These are phyloP conservation scores for Simplicillium aogashimaense DNA, from an alignment of 2,329 filamentous ascomycete species.

Conservation along the genomic window DNA sequence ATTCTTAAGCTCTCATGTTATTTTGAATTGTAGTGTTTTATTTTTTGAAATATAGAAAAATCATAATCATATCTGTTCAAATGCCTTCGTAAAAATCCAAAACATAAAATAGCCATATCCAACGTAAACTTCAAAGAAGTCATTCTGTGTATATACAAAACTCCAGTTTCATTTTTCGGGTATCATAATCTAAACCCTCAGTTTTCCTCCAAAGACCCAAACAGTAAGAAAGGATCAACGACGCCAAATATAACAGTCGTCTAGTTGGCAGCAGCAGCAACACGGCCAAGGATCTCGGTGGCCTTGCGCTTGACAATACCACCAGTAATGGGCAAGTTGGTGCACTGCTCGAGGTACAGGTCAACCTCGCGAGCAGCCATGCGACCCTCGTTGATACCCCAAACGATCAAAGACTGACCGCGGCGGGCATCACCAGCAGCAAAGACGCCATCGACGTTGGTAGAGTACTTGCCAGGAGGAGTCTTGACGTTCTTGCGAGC, in stretches of 20 bases:
- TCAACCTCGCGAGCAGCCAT: constrained; percentile 90
- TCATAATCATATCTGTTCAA: too few relatives aligned
- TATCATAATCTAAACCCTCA: too few relatives aligned
- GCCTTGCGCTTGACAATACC: constrained; percentile 84
- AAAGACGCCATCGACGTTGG: constrained; percentile 81
- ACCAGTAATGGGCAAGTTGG: constrained; percentile 77
- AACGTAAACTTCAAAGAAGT: too few relatives aligned
- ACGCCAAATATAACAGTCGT: neutral
- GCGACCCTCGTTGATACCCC: constrained; percentile 96
- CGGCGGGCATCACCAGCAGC: constrained; percentile 91
- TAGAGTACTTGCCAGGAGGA: constrained; percentile 73
- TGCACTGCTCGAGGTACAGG: constrained; percentile 70
- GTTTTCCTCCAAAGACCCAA: too few relatives aligned
- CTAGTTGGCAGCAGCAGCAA: constrained; percentile 5
- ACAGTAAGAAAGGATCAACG: too few relatives aligned
- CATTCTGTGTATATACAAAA: too few relatives aligned
- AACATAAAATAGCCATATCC: too few relatives aligned
- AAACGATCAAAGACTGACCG: constrained; percentile 92
- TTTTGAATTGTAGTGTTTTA: too few relatives aligned
- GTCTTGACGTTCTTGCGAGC: constrained; percentile 95
- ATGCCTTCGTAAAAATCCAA: too few relatives aligned
- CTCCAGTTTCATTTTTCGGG: too few relatives aligned
- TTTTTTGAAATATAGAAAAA: too few relatives aligned
- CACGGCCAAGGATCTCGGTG: constrained; percentile 49
- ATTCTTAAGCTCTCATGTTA: too few relatives aligned